Conservation (phyloP, 345 rosid genomes). For the Viola odorata region DNA sequence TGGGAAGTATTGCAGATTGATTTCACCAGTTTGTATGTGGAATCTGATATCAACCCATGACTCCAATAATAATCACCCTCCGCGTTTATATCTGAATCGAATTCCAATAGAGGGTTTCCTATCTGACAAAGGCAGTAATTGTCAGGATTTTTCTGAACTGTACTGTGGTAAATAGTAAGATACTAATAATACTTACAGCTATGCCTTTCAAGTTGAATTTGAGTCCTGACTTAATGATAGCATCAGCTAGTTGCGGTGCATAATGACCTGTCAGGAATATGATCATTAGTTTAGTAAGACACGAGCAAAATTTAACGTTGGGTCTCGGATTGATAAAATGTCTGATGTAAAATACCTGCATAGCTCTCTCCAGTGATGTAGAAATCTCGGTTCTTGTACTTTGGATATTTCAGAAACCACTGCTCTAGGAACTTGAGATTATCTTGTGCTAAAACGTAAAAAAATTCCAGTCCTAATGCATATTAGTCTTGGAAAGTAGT, state of each 20-base stretch:
- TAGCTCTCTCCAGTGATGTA: neutral
- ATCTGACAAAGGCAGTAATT: conserved; percentile 5
- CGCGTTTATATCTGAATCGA: conserved; percentile 2
- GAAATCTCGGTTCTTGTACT: conserved; percentile 15
- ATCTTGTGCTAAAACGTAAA: conserved; percentile 16
- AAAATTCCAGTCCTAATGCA: too few species aligned
- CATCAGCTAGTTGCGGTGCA: conserved; percentile 22
- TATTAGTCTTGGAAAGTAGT: neutral
- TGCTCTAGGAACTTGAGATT: conserved; percentile 12
- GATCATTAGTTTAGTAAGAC: too few species aligned
- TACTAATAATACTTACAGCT: conserved; percentile 12
- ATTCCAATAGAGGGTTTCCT: conserved; percentile 23
- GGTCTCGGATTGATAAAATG: too few species aligned
- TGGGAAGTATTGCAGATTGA: conserved; percentile 15
- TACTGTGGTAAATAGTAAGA: too few species aligned
- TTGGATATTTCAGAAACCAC: conserved; percentile 17
- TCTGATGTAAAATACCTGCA: neutral
- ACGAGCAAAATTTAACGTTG: too few species aligned
- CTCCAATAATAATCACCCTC: conserved; percentile 18
- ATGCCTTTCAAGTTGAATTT: conserved; percentile 21
- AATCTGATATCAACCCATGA: conserved; percentile 19
- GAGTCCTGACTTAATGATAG: conserved; percentile 14
- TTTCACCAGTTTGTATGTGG: conserved; percentile 6
- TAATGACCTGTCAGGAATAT: conserved; percentile 15
- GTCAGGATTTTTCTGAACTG: too few species aligned